A percentile compares a stretch with the other conserved stretches of the same genome.
Evolutionary conservation across 192 early-diverging fungal species (phyloP).

Genomic region (Gryganskiella cystojenkinii): DNA sequence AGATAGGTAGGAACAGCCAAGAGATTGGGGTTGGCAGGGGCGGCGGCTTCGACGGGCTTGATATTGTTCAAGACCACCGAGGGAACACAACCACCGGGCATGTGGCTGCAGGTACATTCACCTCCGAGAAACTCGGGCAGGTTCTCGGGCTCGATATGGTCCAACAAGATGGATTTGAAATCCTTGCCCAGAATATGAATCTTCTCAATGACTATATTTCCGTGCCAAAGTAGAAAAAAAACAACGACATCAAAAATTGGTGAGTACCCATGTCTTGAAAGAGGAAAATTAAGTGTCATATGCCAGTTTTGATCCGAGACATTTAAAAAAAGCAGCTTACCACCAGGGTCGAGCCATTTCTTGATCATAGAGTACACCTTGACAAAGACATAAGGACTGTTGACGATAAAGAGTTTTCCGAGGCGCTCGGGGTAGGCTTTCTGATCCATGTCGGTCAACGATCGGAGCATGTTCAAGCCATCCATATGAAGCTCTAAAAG

Average conservation of each 20-base stretch:
- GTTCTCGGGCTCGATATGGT: conserved; percentile 73
- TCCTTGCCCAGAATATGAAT: conserved; percentile 75
- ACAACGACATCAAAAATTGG: not conserved
- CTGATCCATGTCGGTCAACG: conserved; percentile 87
- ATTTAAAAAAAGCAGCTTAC: conserved; percentile 41
- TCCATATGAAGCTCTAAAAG: conserved; percentile 68
- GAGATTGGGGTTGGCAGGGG: conserved; percentile 9
- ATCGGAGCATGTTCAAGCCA: conserved; percentile 73
- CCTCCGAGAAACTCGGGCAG: conserved; percentile 80
- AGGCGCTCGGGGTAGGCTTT: conserved; percentile 96
- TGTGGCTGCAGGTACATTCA: conserved; percentile 75
- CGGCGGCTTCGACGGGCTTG: conserved; percentile 32
- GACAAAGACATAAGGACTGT: conserved; percentile 91
- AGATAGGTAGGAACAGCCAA: conserved; percentile 41
- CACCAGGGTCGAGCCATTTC: conserved; percentile 82
- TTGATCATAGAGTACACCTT: conserved; percentile 83
- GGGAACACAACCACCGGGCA: conserved; percentile 68
- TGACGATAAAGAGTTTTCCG: conserved; percentile 92
- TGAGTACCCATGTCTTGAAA: no score
- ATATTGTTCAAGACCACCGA: conserved; percentile 54
- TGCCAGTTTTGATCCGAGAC: not conserved
- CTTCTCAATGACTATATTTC: conserved; percentile 58
- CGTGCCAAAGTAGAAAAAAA: not conserved
- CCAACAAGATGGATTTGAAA: conserved; percentile 64
- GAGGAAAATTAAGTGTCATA: no score